Conservation (phyloP, 805 yeast species). For the Ascoidea tarda region DNA sequence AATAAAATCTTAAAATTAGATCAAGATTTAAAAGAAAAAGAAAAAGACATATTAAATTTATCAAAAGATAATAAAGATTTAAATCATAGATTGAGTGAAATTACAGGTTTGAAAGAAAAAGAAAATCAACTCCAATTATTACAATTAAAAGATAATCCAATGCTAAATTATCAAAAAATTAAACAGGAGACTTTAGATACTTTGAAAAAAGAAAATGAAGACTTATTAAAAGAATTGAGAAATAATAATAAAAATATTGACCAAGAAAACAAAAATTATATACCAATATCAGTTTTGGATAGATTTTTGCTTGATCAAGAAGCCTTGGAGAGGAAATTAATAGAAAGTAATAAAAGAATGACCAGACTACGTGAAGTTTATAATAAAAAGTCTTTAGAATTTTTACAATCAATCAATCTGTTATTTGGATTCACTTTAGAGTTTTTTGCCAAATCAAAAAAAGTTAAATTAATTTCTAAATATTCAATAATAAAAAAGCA, state of each 20-base stretch:
- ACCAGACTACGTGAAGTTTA: constrained; percentile 41
- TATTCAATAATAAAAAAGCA: constrained; percentile 16
- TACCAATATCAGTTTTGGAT: constrained; percentile 55
- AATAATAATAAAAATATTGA: constrained; percentile 4
- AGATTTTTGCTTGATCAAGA: constrained; percentile 41
- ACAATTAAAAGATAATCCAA: constrained; percentile 55
- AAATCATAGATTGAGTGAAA: constrained; percentile 8
- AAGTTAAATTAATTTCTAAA: constrained; percentile 40
- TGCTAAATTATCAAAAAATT: constrained; percentile 43
- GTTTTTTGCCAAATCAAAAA: constrained; percentile 35
- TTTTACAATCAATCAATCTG: constrained; percentile 49
- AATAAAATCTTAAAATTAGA: constrained; percentile 25
- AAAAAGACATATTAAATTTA: constrained; percentile 22
- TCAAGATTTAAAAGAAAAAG: constrained; percentile 22
- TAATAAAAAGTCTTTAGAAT: constrained; percentile 53
- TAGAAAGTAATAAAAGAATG: constrained; percentile 35
- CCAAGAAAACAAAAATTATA: constrained; percentile 9
- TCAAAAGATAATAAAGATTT: constrained; percentile 23
- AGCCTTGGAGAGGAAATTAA: constrained; percentile 30
- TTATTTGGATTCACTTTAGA: constrained; percentile 66
- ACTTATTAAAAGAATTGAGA: constrained; percentile 24
- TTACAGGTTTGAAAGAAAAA: constrained; percentile 11
- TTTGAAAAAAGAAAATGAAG: constrained; percentile 44
- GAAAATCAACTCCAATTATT: constrained; percentile 34
- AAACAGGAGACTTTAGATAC: constrained; percentile 36